These are phyloP conservation scores for Glaciozyma antarctica DNA, from an alignment of 768 basidiomycete species.

Conservation along the genomic window DNA sequence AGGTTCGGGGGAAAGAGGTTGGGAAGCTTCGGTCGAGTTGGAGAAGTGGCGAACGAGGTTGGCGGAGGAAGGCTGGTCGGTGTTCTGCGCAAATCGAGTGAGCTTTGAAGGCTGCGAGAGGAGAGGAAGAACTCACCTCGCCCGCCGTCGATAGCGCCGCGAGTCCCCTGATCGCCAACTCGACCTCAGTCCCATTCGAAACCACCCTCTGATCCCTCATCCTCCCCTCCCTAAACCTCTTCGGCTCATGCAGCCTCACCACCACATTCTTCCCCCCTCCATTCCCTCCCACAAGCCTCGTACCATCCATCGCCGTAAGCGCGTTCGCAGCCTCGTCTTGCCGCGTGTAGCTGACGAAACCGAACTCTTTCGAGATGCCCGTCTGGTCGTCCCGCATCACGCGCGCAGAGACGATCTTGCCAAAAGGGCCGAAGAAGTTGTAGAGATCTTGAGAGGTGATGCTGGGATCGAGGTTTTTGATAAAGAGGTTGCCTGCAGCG, in stretches of 20 bases:
- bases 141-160: neutral
- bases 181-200: neutral
- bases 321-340: constrained; percentile 72
- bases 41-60: too few species aligned
- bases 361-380: constrained; percentile 76
- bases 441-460: constrained; percentile 80
- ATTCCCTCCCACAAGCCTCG: neutral
- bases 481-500: constrained; percentile 48
- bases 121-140: neutral
- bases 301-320: constrained; percentile 70
- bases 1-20: neutral
- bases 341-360: constrained; percentile 77
- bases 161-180: neutral
- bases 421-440: constrained; percentile 63
- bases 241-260: constrained; percentile 81
- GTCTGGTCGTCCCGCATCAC: constrained; percentile 73
- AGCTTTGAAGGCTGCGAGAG: neutral
- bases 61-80: too few species aligned
- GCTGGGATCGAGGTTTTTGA: constrained; percentile 70
- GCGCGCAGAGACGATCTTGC: constrained; percentile 84
- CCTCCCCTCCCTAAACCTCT: constrained; percentile 81
- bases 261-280: constrained; percentile 57
- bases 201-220: constrained; percentile 59
- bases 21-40: neutral
- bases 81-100: too few species aligned